Base-by-base conservation (phyloP, 2,329 filamentous ascomycete genomes). In the Botrytis tulipae region DNA sequence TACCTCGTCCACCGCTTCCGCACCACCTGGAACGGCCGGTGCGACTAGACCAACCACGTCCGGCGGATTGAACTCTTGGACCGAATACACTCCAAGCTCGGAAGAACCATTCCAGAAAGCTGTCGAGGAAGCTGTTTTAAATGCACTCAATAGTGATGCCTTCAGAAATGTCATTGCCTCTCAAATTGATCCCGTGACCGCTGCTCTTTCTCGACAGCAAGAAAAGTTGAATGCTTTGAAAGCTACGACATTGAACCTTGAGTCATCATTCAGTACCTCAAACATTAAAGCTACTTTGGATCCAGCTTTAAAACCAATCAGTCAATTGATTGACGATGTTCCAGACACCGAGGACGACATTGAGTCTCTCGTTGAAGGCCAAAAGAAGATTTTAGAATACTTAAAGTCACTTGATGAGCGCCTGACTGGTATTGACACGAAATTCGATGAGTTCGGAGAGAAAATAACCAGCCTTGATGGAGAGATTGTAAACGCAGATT, bases 161-260 rank as follows among this genome's bases (percentile, higher is more conserved):
- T 78, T 78, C 74, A 75, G 73, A 65, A 73, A 73, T 57, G 76
- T 76, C n/a, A 71, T 78, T 70, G 74, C 74, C 42, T 76, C 74
- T 35, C 76, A 77, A 46, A 73, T 78, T 22, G 75, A 77, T 44
- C 77, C 77, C 8, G 65, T 73, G 54, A 73, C 44, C n/a, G 67
- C 44, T 57, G 70, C 73, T 29, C 73, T 78, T 20, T 70, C 76
- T 32, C 63, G 73, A 32, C 76, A 77, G 25, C 73, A 76, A 46
- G 77, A 78, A 42, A 77, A 77, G 61, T 67, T 78, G 35, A 76
- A 77, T 60, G 75, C 75, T 62, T 69, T 77, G 59, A 77, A 76
- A 46, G 61, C 72, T 8, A 63, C 77, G n/a, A 77, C 74, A 37
- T 67, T 78, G 37, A 78, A 78, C 67, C 59, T 77, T 25, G 76